A percentile compares a stretch with the other conserved stretches of the same genome.
Conservation (phyloP, 2,329 filamentous ascomycete species). For the Fusarium vanettenii region DNA sequence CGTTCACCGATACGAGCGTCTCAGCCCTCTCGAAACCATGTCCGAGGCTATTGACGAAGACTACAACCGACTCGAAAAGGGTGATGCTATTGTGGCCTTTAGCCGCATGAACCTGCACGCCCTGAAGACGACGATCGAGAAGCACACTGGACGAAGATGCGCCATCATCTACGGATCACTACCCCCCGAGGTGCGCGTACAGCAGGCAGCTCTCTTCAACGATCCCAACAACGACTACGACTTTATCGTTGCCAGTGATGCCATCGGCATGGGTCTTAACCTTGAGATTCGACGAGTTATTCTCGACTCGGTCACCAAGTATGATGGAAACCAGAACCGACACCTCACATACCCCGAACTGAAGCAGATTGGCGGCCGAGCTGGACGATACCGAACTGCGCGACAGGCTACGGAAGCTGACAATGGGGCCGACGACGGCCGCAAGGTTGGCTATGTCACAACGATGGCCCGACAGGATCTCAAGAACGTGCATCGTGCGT, state of each 20-base stretch:
- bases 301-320: constrained; percentile 83
- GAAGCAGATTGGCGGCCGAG: constrained; percentile 94
- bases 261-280: constrained; percentile 97
- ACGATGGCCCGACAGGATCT: constrained; percentile 80
- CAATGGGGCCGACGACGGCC: constrained; percentile 34
- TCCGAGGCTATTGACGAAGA: constrained; percentile 70
- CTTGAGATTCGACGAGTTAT: constrained; percentile 91
- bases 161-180: constrained; percentile 94
- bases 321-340: constrained; percentile 68
- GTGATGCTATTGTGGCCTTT: constrained; percentile 91
- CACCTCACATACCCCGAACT: constrained; percentile 79
- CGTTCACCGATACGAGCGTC: constrained; percentile 84
- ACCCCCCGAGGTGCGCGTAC: constrained; percentile 90
- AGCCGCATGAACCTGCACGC: constrained; percentile 84
- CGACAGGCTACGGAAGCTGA: constrained; percentile 40
- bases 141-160: constrained; percentile 79
- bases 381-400: constrained; percentile 84
- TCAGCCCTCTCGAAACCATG: constrained; percentile 81
- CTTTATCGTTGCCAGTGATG: constrained; percentile 91
- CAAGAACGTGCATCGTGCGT: constrained; percentile 68
- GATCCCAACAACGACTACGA: constrained; percentile 96
- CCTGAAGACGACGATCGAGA: constrained; percentile 82
- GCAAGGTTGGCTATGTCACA: constrained; percentile 80
- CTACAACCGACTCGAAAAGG: constrained; percentile 79
- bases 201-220: constrained; percentile 94